A percentile compares a stretch with the other conserved stretches of the same genome.
These are phyloP conservation scores for Verticillium nonalfalfae DNA, from an alignment of 2,329 filamentous ascomycete genomes.

Conservation along the genomic window DNA sequence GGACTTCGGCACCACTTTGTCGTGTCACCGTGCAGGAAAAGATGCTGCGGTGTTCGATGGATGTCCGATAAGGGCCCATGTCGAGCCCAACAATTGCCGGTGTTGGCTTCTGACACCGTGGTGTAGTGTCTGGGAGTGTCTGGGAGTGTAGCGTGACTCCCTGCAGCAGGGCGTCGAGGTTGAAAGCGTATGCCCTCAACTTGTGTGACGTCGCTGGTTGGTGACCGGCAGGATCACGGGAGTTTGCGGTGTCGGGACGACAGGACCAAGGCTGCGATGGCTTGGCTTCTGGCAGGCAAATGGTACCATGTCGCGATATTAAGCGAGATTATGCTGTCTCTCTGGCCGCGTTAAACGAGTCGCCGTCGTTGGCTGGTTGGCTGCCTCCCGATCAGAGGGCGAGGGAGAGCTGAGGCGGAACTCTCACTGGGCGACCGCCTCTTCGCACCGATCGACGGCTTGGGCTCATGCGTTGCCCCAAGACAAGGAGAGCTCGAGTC, in stretches of 20 bases:
- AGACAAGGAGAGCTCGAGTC: not conserved
- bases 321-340: not conserved
- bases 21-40: not conserved
- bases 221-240: not conserved
- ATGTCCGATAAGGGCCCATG: not conserved
- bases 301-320: not conserved
- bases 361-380: not conserved
- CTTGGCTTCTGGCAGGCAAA: not conserved
- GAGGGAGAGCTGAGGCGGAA: not conserved
- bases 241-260: not conserved
- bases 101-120: not conserved
- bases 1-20: not conserved
- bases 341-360: not conserved
- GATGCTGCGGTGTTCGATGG: not conserved
- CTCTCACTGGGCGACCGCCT: not conserved
- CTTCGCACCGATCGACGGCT: not conserved
- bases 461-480: not conserved
- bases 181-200: not conserved
- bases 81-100: not conserved
- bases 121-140: not conserved
- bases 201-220: not conserved
- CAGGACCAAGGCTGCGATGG: not conserved
- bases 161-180: not conserved
- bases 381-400: not conserved
- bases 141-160: not conserved